Evolutionary conservation across 1,139 yeast genomes (phyloP).

Genomic region (Taphrina wiesneri): DNA sequence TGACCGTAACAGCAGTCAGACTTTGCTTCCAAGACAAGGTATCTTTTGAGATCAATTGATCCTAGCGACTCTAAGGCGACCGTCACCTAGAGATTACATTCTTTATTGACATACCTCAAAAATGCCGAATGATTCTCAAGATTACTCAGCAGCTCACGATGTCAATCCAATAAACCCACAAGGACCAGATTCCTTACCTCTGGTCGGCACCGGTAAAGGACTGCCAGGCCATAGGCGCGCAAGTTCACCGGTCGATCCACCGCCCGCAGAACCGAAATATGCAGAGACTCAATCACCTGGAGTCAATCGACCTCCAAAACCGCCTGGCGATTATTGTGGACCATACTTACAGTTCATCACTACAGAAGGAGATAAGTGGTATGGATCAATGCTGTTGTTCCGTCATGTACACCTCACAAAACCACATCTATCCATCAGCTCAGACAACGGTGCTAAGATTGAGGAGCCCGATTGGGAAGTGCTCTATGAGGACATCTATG

Average conservation of each 20-base stretch:
- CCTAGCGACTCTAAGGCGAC: too few relatives aligned
- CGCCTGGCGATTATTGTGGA: slow-evolving; percentile 27
- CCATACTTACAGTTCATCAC: slow-evolving; percentile 27
- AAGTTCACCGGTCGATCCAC: slow-evolving; percentile 14
- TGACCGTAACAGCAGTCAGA: background rate
- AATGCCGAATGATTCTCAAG: slow-evolving; percentile 16
- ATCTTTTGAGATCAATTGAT: too few relatives aligned
- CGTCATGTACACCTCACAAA: slow-evolving; percentile 14
- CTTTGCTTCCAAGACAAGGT: too few relatives aligned
- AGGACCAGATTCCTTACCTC: slow-evolving; percentile 21
- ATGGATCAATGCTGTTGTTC: slow-evolving; percentile 15
- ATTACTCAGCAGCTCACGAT: slow-evolving; percentile 19
- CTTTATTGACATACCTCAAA: too few relatives aligned
- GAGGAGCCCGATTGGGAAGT: slow-evolving; percentile 27
- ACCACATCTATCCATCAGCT: background rate
- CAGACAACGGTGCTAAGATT: slow-evolving; percentile 17
- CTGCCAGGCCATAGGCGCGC: slow-evolving; percentile 25
- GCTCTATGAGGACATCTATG: slow-evolving; percentile 21
- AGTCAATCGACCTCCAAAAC: slow-evolving; percentile 27
- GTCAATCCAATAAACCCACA: slow-evolving; percentile 23
- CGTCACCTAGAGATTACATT: too few relatives aligned
- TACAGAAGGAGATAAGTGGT: slow-evolving; percentile 13
- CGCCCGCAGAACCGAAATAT: slow-evolving; percentile 31
- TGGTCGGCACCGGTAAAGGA: slow-evolving; percentile 18
- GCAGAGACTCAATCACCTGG: slow-evolving; percentile 24